A percentile compares a stretch with the other conserved stretches of the same genome.
These are phyloP conservation scores for thale cress (Arabidopsis thaliana) DNA, from an alignment of 345 rosid genomes.

Conservation along the genomic window DNA sequence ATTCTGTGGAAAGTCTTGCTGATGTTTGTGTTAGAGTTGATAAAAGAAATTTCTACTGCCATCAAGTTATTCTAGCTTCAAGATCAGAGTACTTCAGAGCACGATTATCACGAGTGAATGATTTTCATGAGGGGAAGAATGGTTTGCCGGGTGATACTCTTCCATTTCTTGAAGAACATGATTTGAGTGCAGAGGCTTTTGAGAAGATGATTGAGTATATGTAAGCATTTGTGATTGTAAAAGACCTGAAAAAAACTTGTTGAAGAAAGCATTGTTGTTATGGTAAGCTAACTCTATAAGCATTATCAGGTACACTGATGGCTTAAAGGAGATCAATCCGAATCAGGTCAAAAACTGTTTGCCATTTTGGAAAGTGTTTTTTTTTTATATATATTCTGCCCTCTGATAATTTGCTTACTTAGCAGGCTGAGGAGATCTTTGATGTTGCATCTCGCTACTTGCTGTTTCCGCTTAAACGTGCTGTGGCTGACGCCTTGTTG, in stretches of 20 bases:
- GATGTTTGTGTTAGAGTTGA: conserved; percentile 88
- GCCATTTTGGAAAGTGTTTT: not conserved
- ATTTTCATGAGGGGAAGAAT: conserved; percentile 65
- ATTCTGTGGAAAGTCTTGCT: conserved; percentile 66
- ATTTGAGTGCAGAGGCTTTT: conserved; percentile 76
- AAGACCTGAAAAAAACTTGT: not conserved
- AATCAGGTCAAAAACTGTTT: conserved; percentile 62
- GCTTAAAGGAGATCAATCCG: conserved; percentile 77
- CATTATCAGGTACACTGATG: conserved; percentile 91
- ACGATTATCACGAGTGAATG: conserved; percentile 75
- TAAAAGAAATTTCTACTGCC: conserved; percentile 69
- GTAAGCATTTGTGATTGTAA: conserved; percentile 53
- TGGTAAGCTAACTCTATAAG: conserved; percentile 28
- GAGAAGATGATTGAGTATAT: conserved; percentile 95
- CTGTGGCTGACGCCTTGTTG: conserved; percentile 87
- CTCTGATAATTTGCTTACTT: conserved; percentile 31
- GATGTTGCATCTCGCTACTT: conserved; percentile 97
- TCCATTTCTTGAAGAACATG: conserved; percentile 87
- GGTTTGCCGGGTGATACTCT: conserved; percentile 51
- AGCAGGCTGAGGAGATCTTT: conserved; percentile 91
- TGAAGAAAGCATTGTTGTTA: not conserved
- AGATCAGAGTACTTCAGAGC: conserved; percentile 97
- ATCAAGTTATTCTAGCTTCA: conserved; percentile 91
- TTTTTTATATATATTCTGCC: not conserved
- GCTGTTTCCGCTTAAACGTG: conserved; percentile 92